Conservation (phyloP, 2,329 filamentous ascomycete genomes). For the Scortechinia acanthostroma region DNA sequence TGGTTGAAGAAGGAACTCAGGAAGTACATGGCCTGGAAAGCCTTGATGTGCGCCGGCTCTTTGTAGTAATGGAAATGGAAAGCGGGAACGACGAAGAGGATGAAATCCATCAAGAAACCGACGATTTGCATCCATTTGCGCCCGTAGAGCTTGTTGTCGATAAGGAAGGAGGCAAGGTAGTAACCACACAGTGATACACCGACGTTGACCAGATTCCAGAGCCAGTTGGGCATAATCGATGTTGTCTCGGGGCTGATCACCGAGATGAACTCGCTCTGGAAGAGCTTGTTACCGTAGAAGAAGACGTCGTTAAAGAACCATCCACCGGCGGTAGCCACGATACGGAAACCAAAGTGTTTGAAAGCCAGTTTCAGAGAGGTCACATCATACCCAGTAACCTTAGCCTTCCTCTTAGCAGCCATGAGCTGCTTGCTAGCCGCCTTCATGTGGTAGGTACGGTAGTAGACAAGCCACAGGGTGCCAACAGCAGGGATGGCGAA, state of each 20-base stretch:
- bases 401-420: constrained; percentile 74
- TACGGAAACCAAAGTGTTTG: constrained; percentile 75
- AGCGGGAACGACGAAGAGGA: constrained; percentile 85
- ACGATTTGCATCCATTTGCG: constrained; percentile 94
- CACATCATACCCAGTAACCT: constrained; percentile 89
- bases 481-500: constrained; percentile 87
- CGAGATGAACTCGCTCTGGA: constrained; percentile 82
- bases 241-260: constrained; percentile 65
- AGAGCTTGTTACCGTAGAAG: constrained; percentile 98
- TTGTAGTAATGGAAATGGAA: constrained; percentile 85
- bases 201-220: constrained; percentile 88
- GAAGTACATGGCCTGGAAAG: constrained; percentile 99
- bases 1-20: constrained; percentile 98
- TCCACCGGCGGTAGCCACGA: constrained; percentile 77
- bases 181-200: constrained; percentile 80
- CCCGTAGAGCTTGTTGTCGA: constrained; percentile 94
- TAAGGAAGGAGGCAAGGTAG: constrained; percentile 80
- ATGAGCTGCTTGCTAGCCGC: constrained; percentile 77
- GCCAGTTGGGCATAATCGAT: constrained; percentile 79
- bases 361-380: constrained; percentile 73
- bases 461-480: constrained; percentile 91
- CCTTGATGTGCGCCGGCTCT: constrained; percentile 60
- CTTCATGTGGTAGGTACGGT: constrained; percentile 91
- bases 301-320: constrained; percentile 98
- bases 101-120: constrained; percentile 86